Conservation (phyloP, 441 rosid species). For the Populus hybrid region DNA sequence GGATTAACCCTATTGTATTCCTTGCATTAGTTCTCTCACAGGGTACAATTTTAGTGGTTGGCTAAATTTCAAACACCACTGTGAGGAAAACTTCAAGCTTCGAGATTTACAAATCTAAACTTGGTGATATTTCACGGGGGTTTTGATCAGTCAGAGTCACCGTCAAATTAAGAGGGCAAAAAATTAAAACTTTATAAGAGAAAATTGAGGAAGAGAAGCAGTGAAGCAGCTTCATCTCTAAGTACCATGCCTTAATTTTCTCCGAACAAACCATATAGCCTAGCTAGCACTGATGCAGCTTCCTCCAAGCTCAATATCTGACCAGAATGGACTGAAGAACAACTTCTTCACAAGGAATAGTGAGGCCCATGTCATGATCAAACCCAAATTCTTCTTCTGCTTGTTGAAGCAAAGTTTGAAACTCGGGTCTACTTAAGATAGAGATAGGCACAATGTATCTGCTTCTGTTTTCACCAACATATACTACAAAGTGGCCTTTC, state of each 20-base stretch:
- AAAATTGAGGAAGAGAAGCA: slow-evolving; percentile 46
- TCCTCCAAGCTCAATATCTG: slow-evolving; percentile 25
- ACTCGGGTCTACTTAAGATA: too few species aligned
- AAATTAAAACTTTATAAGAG: neutral
- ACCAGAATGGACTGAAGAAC: slow-evolving; percentile 23
- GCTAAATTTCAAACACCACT: slow-evolving; percentile 31
- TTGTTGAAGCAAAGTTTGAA: too few species aligned
- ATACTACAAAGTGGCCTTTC: slow-evolving; percentile 75
- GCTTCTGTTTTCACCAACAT: too few species aligned
- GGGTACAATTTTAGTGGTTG: slow-evolving; percentile 10
- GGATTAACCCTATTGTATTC: neutral
- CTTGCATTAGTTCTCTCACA: neutral
- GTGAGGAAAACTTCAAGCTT: slow-evolving; percentile 23
- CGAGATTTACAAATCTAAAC: slow-evolving; percentile 24
- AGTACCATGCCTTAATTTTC: slow-evolving; percentile 1
- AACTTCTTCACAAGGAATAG: too few species aligned
- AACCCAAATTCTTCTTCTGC: too few species aligned
- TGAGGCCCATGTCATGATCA: too few species aligned
- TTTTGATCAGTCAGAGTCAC: slow-evolving; percentile 34
- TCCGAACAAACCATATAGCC: slow-evolving; percentile 7
- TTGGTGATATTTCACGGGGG: slow-evolving; percentile 28
- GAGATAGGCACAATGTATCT: too few species aligned
- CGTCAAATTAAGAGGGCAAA: neutral
- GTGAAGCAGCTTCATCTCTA: slow-evolving; percentile 54
- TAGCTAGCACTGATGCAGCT: neutral